Conservation (phyloP, 192 early-diverging fungal species). For the Tieghemiomyces parasiticus region DNA sequence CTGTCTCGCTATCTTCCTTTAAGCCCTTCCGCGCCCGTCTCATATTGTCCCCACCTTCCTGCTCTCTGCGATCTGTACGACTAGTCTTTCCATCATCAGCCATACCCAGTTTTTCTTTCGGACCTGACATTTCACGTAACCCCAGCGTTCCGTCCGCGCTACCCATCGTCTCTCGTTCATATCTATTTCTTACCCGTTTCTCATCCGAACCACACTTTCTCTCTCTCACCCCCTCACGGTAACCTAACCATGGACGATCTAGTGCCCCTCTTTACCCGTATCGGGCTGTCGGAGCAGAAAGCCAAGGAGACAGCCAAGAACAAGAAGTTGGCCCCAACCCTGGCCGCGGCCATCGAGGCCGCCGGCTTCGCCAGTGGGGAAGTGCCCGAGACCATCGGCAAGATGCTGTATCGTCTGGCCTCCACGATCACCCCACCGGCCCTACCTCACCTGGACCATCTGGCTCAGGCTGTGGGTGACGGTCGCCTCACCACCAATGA, state of each 20-base stretch:
- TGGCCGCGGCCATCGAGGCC: slow-evolving; percentile 53
- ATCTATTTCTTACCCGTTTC: no score
- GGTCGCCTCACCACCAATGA: slow-evolving; percentile 59
- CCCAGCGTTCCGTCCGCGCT: no score
- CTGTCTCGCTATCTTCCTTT: no score
- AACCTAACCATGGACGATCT: slow-evolving; percentile 17
- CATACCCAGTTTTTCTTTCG: no score
- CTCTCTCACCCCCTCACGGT: no score
- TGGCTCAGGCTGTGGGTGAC: slow-evolving; percentile 62
- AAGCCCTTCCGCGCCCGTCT: no score
- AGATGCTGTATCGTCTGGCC: slow-evolving; percentile 75
- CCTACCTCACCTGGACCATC: slow-evolving; percentile 52
- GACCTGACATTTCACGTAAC: no score
- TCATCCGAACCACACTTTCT: no score
- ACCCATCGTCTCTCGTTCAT: no score
- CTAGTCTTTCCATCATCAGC: no score
- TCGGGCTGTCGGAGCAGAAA: slow-evolving; percentile 82
- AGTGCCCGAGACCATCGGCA: slow-evolving; percentile 40
- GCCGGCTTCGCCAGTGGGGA: slow-evolving; percentile 31
- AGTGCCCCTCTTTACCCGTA: slow-evolving; percentile 55
- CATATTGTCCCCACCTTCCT: no score
- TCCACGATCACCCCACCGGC: slow-evolving; percentile 65
- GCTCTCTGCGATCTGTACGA: no score
- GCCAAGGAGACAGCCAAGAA: slow-evolving; percentile 91
- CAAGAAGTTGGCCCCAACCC: slow-evolving; percentile 80